A percentile compares a stretch with the other conserved stretches of the same genome.
Evolutionary conservation across 2,329 filamentous ascomycete species (phyloP).

Genomic region (Aspergillus sp.): DNA sequence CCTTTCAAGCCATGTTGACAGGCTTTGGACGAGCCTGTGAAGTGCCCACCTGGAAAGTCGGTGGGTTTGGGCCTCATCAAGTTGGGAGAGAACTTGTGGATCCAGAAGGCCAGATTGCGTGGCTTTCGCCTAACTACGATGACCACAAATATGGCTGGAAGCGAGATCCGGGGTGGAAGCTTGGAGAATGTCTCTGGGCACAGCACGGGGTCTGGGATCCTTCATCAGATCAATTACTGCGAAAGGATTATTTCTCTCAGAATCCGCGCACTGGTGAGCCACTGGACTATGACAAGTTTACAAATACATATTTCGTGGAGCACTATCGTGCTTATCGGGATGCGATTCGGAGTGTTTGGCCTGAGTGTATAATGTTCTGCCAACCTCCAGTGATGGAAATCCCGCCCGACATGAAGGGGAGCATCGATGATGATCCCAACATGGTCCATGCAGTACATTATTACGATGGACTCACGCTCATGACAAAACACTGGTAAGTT

Average conservation of each 20-base stretch:
- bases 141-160: slow-evolving; percentile 89
- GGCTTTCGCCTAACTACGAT: slow-evolving; percentile 79
- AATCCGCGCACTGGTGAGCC: slow-evolving; percentile 70
- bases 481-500: slow-evolving; percentile 87
- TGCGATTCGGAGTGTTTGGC: slow-evolving; percentile 71
- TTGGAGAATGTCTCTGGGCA: slow-evolving; percentile 95
- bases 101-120: slow-evolving; percentile 78
- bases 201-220: slow-evolving; percentile 96
- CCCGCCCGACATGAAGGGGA: slow-evolving; percentile 82
- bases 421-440: slow-evolving; percentile 79
- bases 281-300: slow-evolving; percentile 81
- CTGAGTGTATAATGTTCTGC: slow-evolving; percentile 80
- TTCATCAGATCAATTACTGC: slow-evolving; percentile 68
- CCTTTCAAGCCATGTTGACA: slow-evolving; percentile 88
- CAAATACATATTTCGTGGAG: slow-evolving; percentile 86
- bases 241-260: slow-evolving; percentile 83
- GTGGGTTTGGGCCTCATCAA: slow-evolving; percentile 86
- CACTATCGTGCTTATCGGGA: slow-evolving; percentile 75
- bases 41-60: slow-evolving; percentile 90
- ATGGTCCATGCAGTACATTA: slow-evolving; percentile 94
- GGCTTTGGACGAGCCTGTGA: slow-evolving; percentile 91
- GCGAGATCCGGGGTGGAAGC: slow-evolving; percentile 79
- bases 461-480: slow-evolving; percentile 92
- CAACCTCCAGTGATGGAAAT: slow-evolving; percentile 91
- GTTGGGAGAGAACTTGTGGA: slow-evolving; percentile 80